A percentile compares a stretch with the other conserved stretches of the same genome.
phyloP scores from a whole-genome alignment of 208 protist species.

The Leishmania tarentolae region DNA sequence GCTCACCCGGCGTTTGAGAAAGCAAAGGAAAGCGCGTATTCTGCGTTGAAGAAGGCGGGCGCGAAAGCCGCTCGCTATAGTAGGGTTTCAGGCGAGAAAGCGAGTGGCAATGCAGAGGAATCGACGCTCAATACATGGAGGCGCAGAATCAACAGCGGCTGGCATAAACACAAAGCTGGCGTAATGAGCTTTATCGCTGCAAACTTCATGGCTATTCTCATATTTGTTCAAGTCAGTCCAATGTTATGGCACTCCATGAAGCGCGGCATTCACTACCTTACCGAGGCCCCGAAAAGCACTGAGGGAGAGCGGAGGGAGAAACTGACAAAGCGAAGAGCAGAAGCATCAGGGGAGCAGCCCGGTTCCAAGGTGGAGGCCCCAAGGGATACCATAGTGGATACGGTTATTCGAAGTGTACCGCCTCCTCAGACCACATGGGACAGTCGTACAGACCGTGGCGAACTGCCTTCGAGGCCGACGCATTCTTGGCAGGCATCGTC shows the following conservation, averaged over 20 bases:
- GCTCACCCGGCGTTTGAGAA: constrained; percentile 30
- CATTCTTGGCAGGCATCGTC: constrained; percentile 22
- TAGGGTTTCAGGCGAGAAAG: background rate
- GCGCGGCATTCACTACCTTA: constrained; percentile 26
- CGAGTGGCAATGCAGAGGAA: background rate
- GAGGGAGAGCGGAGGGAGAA: constrained; percentile 20
- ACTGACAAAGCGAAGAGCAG: constrained; percentile 5
- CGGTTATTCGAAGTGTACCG: constrained; percentile 19
- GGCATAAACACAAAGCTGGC: constrained; percentile 30
- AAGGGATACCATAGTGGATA: constrained; percentile 13
- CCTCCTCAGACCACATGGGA: background rate
- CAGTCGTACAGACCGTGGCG: background rate
- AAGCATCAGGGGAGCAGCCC: background rate
- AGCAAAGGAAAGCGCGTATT: constrained; percentile 17
- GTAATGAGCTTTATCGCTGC: constrained; percentile 59
- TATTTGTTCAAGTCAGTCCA: constrained; percentile 56
- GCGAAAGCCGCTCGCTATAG: constrained; percentile 6
- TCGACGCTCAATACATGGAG: constrained; percentile 27
- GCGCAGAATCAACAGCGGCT: constrained; percentile 12
- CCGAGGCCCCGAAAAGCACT: background rate
- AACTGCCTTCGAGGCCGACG: background rate
- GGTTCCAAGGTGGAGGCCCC: constrained; percentile 18
- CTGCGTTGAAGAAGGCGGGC: constrained; percentile 18
- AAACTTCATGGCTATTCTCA: constrained; percentile 69
- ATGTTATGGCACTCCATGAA: constrained; percentile 39